phyloP scores from a whole-genome alignment of 305 asterid genomes.

The Rubia tinctorum region DNA sequence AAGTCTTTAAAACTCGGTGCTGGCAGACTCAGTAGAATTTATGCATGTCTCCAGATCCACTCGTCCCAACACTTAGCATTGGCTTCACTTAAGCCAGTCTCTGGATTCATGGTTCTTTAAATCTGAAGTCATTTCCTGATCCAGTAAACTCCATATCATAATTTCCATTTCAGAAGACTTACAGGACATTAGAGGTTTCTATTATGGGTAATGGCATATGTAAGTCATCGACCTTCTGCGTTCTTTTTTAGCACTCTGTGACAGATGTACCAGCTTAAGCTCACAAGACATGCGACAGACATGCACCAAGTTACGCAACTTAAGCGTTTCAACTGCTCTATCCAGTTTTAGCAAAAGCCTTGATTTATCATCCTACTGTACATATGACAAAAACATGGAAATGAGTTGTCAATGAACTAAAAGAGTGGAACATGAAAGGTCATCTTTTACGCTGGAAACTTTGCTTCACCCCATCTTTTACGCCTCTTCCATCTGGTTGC shows the following conservation, averaged over 20 bases:
- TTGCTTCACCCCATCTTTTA: slow-evolving; percentile 25
- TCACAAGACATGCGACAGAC: too few species aligned
- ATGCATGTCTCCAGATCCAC: slow-evolving; percentile 25
- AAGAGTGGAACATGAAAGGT: too few species aligned
- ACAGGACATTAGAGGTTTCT: too few species aligned
- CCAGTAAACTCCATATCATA: slow-evolving; percentile 3
- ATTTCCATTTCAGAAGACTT: too few species aligned
- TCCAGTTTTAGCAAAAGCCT: neutral
- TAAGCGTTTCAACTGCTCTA: neutral
- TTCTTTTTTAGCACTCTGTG: too few species aligned
- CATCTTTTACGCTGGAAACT: too few species aligned
- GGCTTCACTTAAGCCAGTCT: slow-evolving; percentile 10
- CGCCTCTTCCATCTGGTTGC: slow-evolving; percentile 40
- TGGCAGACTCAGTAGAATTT: slow-evolving; percentile 53
- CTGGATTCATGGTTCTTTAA: slow-evolving; percentile 15
- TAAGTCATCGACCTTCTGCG: too few species aligned
- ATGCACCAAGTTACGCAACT: too few species aligned
- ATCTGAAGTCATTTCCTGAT: slow-evolving; percentile 13
- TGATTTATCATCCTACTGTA: neutral
- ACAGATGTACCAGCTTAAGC: too few species aligned
- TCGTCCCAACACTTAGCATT: slow-evolving; percentile 13
- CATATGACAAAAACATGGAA: neutral
- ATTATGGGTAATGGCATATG: too few species aligned
- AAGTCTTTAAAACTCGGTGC: slow-evolving; percentile 31
- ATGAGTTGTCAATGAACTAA: too few species aligned